Evolutionary conservation across 148 eudicot genomes (phyloP), one percentile per base, ranked within the genome.

Genomic region (Pouteria glomerata): DNA sequence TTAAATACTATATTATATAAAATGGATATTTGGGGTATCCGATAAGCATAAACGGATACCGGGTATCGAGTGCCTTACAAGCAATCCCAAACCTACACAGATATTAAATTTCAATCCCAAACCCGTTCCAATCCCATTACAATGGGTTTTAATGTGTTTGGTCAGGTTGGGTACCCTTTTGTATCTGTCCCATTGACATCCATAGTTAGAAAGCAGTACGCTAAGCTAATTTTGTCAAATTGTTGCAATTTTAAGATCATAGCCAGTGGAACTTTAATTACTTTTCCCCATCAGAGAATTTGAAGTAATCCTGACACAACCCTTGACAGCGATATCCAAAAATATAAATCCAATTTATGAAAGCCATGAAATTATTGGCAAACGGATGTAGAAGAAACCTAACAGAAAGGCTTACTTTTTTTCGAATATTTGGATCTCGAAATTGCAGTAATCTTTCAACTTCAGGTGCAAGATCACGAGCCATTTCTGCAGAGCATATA

Each of bases 381-480:
- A 21, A 58, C 21, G 26, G 27, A 58, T 29, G 26, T 23, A 39
- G 44, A 51, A 64, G 16, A 21, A 39, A 73, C 33, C 14, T 42
- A 59, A 69, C 34, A 59, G 55, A 18, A 47, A 47, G 12, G 74
- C 84, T 86, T 80, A 91, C 98, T 82, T 94, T 94, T 82, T 94
- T 94, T 77, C 96, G 87, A 75, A 94, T 84, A 79, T 94, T 94
- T 73, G 98, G 98, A 89, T 94, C 98, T 70, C 98, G 87, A 68
- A 94, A 94, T 70, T 91, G 97, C 72, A 94, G 93, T 79, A 94
- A 75, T 53, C 90, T 79, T 82, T 94, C 97, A 48, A 94, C 98
- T 81, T 94, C 98, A 37, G 96, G 93, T 31, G 96, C 98, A 76
- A 94, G 98, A 81, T 94, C 98, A 75, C 98, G 97, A 70, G 98